Percentiles rank a stretch among this genome's conserved stretches.
phyloP scores from a whole-genome alignment of 768 basidiomycete genomes.

The Lentinula sp. region DNA sequence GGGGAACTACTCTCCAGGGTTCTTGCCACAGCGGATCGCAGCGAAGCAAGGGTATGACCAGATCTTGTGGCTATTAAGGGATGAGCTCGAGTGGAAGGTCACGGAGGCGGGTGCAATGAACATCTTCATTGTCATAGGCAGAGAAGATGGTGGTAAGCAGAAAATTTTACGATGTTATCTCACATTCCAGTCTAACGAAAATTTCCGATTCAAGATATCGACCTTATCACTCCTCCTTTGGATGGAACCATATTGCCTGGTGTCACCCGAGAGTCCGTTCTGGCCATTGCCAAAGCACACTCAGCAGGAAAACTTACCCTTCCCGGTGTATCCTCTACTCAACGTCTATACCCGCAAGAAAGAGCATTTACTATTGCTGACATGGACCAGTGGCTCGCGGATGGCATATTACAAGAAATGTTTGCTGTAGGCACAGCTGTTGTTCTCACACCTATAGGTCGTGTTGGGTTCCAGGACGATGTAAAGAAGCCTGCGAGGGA shows the following conservation, averaged over 20 bases:
- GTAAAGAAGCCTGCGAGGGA: conserved; percentile 19
- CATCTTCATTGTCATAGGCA: conserved; percentile 49
- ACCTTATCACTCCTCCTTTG: conserved; percentile 77
- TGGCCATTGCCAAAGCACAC: conserved; percentile 61
- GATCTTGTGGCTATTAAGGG: conserved; percentile 72
- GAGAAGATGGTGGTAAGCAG: conserved; percentile 41
- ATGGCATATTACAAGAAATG: conserved; percentile 62
- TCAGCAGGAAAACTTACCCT: conserved; percentile 36
- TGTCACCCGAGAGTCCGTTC: conserved; percentile 73
- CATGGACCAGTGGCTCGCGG: conserved; percentile 35
- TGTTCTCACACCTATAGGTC: conserved; percentile 55
- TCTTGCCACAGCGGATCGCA: conserved; percentile 60
- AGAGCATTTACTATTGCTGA: conserved; percentile 54
- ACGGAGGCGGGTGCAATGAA: conserved; percentile 79
- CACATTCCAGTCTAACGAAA: neutral
- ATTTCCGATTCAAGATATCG: conserved; percentile 39
- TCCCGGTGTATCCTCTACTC: conserved; percentile 31
- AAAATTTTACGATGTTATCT: neutral
- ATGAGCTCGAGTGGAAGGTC: conserved; percentile 24
- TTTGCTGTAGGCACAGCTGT: conserved; percentile 80
- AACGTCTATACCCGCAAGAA: conserved; percentile 45
- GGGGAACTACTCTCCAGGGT: conserved; percentile 56
- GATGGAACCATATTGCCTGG: conserved; percentile 88
- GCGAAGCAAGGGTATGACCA: conserved; percentile 67
- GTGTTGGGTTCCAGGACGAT: conserved; percentile 44